Conservation (phyloP, 2,329 filamentous ascomycete genomes). For the Talaromyces sp. region DNA sequence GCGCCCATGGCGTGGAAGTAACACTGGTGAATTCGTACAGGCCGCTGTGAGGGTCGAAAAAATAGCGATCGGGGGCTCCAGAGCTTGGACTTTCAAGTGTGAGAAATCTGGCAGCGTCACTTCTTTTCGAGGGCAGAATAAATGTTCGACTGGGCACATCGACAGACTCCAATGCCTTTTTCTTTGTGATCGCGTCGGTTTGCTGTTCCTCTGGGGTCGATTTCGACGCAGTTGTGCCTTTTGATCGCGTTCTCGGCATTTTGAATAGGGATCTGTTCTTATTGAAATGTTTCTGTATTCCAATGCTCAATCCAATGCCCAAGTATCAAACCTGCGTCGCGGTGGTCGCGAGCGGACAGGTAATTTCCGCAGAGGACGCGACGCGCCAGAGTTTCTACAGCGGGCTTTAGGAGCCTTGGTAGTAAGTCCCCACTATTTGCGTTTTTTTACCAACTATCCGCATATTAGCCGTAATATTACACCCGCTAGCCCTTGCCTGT, state of each 20-base stretch:
- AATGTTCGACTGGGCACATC: slow-evolving; percentile 45
- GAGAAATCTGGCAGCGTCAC: slow-evolving; percentile 50
- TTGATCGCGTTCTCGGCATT: slow-evolving; percentile 21
- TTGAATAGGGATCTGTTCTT: not conserved
- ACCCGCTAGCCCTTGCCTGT: not conserved
- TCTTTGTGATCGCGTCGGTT: not conserved
- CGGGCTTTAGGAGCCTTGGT: not conserved
- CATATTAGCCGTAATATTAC: not conserved
- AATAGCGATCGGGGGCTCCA: slow-evolving; percentile 45
- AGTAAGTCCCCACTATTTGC: not conserved
- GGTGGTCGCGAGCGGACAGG: not conserved
- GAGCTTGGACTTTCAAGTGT: slow-evolving; percentile 52
- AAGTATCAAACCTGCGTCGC: not conserved
- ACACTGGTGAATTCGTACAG: slow-evolving; percentile 59
- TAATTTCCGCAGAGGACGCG: not conserved
- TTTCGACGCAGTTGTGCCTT: not conserved
- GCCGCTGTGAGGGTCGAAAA: slow-evolving; percentile 52
- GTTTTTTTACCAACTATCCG: not conserved
- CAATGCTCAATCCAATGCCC: not conserved
- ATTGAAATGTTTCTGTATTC: not conserved
- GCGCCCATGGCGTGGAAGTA: slow-evolving; percentile 43
- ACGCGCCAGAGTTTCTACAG: not conserved
- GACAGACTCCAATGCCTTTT: slow-evolving; percentile 16
- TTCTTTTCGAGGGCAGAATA: slow-evolving; percentile 51
- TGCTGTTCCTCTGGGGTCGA: slow-evolving; percentile 15